These are phyloP conservation scores for Ceratocystis cacaofunesta DNA, from an alignment of 2,329 filamentous ascomycete genomes.

Conservation along the genomic window DNA sequence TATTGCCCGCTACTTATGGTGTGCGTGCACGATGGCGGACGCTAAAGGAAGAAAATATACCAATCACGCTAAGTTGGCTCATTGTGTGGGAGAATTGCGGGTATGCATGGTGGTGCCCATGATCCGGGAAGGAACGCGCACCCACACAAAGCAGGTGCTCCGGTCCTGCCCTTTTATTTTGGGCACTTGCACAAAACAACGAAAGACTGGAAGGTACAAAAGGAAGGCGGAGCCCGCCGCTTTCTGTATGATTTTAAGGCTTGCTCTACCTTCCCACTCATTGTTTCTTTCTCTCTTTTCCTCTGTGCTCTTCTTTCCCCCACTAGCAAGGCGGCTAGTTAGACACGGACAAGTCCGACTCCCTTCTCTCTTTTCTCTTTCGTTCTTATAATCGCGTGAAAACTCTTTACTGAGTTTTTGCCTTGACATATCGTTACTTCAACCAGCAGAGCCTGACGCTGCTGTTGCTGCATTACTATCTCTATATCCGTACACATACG, in stretches of 20 bases:
- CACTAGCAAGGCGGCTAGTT: neutral
- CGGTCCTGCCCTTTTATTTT: neutral
- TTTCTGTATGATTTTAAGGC: too few species aligned
- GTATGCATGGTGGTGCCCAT: neutral
- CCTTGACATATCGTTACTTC: neutral
- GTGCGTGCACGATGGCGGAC: constrained; percentile 1
- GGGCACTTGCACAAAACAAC: neutral
- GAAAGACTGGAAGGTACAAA: neutral
- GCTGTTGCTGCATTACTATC: neutral
- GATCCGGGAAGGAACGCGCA: constrained; percentile 1
- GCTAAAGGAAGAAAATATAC: neutral
- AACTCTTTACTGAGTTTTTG: neutral
- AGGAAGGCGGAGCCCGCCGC: constrained; percentile 1
- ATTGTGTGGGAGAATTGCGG: constrained; percentile 6
- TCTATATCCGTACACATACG: neutral
- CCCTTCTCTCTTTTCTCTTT: neutral
- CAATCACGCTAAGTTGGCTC: neutral
- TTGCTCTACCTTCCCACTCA: too few species aligned
- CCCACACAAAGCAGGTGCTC: neutral
- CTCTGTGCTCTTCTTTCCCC: neutral
- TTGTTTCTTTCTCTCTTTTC: neutral
- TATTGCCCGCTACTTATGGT: neutral
- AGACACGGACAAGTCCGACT: too few species aligned
- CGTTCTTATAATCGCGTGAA: neutral
- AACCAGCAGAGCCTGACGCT: neutral